Base-by-base conservation (phyloP, 805 yeast species). In the Candida anglica region DNA sequence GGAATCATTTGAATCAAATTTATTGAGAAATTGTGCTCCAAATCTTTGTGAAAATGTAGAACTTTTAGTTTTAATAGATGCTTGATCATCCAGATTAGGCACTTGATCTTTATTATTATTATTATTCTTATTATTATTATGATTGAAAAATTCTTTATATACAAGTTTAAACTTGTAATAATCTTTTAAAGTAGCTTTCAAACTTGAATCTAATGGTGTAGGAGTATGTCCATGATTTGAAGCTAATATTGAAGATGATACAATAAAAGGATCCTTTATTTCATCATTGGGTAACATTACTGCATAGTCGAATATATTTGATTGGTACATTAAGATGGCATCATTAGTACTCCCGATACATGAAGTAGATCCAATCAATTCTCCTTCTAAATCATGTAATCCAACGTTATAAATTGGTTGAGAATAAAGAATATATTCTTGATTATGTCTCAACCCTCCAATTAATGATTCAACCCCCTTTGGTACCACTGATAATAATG, bases 271-370 rank as follows among this genome's bases (percentile, higher is more conserved):
- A 14, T 43, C 53, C 11, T 27, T 31, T 15, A 41, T 36, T 6
- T 32, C 34, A 8, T 32, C 34, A 24, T 29, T 21, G 5, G 34
- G 34, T 27, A 65, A 32, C 19, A 60, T 40, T 10, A 65, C 51
- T 2, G 59, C 70, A 21, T 48, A 35, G 40, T 81, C 86, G 48
- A 72, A 81, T 3, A 77, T 43, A 8, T 63, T 58, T 11, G 48
- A 48, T 42, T 79, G 81, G 39, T 70, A 75, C 46, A 79, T 59
- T 20, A 83, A 56, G 16, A 84, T 73, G 28, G 75, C 80, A 48
- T 84, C 94, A 15, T 81, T 72, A 2, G 91, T 79, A 5, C 76
- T 64, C 2, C 81, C 88, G 25, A 81, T 60, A 44, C 60, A 80
- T 49, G 40, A 8, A 8, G 23, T 41, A n/a, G 39, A 30, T 19